Evolutionary conservation across 495 filamentous ascomycete species (phyloP), one percentile per base, ranked within the genome.

Genomic region (Aspergillus ostianus): DNA sequence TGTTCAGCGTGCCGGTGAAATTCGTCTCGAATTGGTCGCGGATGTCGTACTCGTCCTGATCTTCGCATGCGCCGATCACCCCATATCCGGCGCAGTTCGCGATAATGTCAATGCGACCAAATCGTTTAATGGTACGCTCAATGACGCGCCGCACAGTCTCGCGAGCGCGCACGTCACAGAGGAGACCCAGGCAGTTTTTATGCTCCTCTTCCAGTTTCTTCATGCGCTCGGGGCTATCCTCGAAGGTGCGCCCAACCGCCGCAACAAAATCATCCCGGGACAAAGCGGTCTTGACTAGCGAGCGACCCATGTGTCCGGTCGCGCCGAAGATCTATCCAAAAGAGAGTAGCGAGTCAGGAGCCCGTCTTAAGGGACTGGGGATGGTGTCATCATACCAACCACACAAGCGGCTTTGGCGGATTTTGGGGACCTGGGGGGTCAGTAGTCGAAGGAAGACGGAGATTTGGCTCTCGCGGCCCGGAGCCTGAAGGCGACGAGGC

Each of bases 21-120:
- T 98, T 98, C 30, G 92, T 97, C 74, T 93, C 90, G 73, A 98
- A 97, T 72, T 98, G 93, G 69, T 93, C 94, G 60, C 91, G 88
- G 61, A 98, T 87, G 64, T 98, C 93, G 71, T 90, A 87, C 66
- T 94, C 91, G 74, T 96, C 91, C 74, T 98, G 94, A 76, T 97
- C 94, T 75, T 98, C 94, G 75, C 92, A 97, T 3, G 93, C 88
- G 29, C 91, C 93, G 64, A 98, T 96, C 36, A 98, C 91, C 52
- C 93, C 94, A 75, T 94, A 95, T 36, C 89, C 90, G 30, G 89
- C 89, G 73, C 89, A 97, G 70, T 98, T 98, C 64, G 85, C 92
- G 51, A 98, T 88, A 54, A 95, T 84, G 72, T 97, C 94, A 51
- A 96, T 82, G 56, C 85, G 84, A 0, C 92, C 92, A 73, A 92